phyloP scores from a whole-genome alignment of 805 yeast genomes.

The Myxozyma neglecta region DNA sequence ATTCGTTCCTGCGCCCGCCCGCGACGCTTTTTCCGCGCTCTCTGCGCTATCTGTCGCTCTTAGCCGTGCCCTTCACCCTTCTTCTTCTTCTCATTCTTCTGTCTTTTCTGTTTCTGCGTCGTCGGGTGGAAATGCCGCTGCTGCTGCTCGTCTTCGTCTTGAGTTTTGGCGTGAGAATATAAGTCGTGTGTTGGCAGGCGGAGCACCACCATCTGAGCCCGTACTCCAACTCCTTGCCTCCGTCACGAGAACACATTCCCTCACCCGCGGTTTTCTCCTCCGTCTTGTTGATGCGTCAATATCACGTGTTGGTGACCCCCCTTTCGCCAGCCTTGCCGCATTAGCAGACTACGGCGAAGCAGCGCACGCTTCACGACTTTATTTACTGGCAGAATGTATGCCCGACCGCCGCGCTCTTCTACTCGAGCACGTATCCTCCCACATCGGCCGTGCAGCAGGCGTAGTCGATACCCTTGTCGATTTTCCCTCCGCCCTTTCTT shows the following conservation, averaged over 20 bases:
- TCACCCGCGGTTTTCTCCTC: slow-evolving; percentile 56
- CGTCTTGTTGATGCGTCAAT: slow-evolving; percentile 62
- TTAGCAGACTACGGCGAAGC: slow-evolving; percentile 82
- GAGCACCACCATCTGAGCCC: slow-evolving; percentile 57
- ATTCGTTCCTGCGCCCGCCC: slow-evolving; percentile 64
- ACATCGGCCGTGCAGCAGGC: slow-evolving; percentile 79
- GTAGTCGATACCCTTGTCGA: slow-evolving; percentile 66
- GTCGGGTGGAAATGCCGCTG: slow-evolving; percentile 56
- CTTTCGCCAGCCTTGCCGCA: slow-evolving; percentile 52
- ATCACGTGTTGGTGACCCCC: slow-evolving; percentile 50
- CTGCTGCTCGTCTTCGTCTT: slow-evolving; percentile 51
- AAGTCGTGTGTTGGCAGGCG: slow-evolving; percentile 45
- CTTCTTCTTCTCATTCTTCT: slow-evolving; percentile 7
- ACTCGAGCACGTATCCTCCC: slow-evolving; percentile 46
- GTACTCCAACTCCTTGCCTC: slow-evolving; percentile 59
- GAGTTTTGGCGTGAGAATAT: slow-evolving; percentile 73
- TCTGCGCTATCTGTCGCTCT: slow-evolving; percentile 48
- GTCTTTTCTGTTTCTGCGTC: slow-evolving; percentile 42
- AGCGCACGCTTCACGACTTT: slow-evolving; percentile 69
- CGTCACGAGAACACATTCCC: slow-evolving; percentile 48
- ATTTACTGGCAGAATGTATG: slow-evolving; percentile 59
- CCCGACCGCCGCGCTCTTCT: slow-evolving; percentile 43
- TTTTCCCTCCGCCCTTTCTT: slow-evolving; percentile 54
- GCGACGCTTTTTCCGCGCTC: slow-evolving; percentile 63
- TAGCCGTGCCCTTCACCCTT: slow-evolving; percentile 13